A percentile compares a stretch with the other conserved stretches of the same genome.
Evolutionary conservation across 805 yeast genomes (phyloP).

Genomic region (Teunomyces lycoperdinae): DNA sequence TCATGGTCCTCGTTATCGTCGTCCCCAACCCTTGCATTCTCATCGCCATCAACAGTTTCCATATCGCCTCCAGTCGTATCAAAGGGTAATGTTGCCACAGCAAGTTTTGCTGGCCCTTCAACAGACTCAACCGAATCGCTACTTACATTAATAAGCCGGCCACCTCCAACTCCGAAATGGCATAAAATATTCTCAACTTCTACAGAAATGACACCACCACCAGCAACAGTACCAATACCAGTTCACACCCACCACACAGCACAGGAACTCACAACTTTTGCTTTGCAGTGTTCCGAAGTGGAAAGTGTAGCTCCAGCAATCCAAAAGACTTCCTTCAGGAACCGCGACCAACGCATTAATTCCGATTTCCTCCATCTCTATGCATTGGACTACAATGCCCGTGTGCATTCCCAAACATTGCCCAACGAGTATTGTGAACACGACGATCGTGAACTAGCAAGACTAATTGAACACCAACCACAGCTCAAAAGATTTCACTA

Average conservation of each 20-base stretch:
- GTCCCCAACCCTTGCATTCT: slow-evolving; percentile 1
- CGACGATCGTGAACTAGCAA: slow-evolving; percentile 11
- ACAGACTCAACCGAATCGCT: slow-evolving; percentile 6
- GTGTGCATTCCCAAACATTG: slow-evolving; percentile 19
- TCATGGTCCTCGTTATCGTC: neutral
- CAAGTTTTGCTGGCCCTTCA: neutral
- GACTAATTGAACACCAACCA: slow-evolving; percentile 11
- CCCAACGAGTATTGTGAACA: slow-evolving; percentile 22
- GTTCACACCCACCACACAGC: neutral
- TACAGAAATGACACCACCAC: neutral
- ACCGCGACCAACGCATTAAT: slow-evolving; percentile 52
- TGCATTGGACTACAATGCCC: slow-evolving; percentile 47
- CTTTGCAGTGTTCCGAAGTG: neutral
- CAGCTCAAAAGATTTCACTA: slow-evolving; percentile 25
- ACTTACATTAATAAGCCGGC: neutral
- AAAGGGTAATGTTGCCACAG: neutral
- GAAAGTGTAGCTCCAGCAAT: slow-evolving; percentile 6
- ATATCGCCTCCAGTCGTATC: neutral
- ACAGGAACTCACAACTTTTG: slow-evolving; percentile 12
- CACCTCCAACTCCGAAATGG: neutral
- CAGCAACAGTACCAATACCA: neutral
- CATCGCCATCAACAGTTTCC: slow-evolving; percentile 6
- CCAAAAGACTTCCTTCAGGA: slow-evolving; percentile 11
- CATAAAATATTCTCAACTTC: neutral
- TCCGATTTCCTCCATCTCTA: slow-evolving; percentile 47